Conservation (phyloP, 2,329 filamentous ascomycete species). For the Trichoderma endophyticum region DNA sequence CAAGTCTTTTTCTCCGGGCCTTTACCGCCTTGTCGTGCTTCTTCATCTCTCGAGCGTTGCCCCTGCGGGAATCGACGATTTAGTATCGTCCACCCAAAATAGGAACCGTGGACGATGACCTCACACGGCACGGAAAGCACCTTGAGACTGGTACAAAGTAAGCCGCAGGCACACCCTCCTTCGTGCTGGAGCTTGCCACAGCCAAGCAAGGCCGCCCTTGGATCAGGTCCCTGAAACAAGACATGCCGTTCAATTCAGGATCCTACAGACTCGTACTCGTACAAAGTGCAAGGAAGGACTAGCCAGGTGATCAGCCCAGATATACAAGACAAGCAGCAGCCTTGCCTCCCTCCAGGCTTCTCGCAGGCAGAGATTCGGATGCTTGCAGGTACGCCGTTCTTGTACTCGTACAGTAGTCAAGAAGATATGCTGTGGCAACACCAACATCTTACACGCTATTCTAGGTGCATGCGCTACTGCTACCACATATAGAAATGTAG, state of each 20-base stretch:
- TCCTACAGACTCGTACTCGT: neutral
- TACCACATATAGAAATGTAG: slow-evolving; percentile 6
- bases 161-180: neutral
- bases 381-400: neutral
- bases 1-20: neutral
- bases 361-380: slow-evolving; percentile 4
- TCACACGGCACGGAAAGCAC: slow-evolving; percentile 1
- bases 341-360: neutral
- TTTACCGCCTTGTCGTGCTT: neutral
- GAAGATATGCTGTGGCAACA: slow-evolving; percentile 2
- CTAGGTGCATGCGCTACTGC: slow-evolving; percentile 6
- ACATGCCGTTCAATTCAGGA: neutral
- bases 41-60: neutral
- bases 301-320: neutral
- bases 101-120: slow-evolving; percentile 8
- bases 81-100: slow-evolving; percentile 2
- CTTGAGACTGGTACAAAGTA: neutral
- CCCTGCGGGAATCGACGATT: slow-evolving; percentile 7
- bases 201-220: neutral
- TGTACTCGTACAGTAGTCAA: neutral
- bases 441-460: slow-evolving; percentile 7
- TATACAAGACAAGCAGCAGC: neutral
- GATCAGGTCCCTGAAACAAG: slow-evolving; percentile 4
- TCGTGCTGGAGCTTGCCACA: neutral
- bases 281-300: neutral